These are phyloP conservation scores for Amanita muscaria DNA, from an alignment of 768 basidiomycete species.

Conservation along the genomic window DNA sequence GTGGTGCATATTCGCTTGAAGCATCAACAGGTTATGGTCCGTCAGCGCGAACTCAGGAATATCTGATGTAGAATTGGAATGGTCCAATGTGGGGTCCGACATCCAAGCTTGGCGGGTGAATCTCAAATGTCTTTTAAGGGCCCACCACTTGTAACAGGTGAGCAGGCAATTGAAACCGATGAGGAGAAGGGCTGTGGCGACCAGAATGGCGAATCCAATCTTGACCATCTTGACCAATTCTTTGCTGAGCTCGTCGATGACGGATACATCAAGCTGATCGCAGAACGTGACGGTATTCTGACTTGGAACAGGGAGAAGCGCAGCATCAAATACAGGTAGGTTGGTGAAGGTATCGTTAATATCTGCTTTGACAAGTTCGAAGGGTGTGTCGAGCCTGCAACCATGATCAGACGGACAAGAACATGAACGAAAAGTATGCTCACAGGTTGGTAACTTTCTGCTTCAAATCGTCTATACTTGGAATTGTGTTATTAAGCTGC, in stretches of 20 bases:
- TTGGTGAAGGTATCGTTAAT: conserved; percentile 80
- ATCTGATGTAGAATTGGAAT: conserved; percentile 23
- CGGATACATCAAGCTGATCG: conserved; percentile 64
- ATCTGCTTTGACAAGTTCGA: conserved; percentile 79
- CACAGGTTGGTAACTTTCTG: conserved; percentile 58
- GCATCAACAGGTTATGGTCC: conserved; percentile 73
- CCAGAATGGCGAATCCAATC: conserved; percentile 69
- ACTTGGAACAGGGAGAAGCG: conserved; percentile 68
- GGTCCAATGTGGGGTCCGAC: conserved; percentile 57
- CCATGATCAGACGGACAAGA: conserved; percentile 4
- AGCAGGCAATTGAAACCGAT: conserved; percentile 65
- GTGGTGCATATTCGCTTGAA: conserved; percentile 59
- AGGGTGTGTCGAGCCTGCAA: conserved; percentile 71
- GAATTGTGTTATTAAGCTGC: conserved; percentile 74
- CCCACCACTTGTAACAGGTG: conserved; percentile 87
- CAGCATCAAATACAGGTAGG: conserved; percentile 57
- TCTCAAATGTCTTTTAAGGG: conserved; percentile 54
- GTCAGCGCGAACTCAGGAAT: conserved; percentile 51
- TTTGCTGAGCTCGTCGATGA: conserved; percentile 77
- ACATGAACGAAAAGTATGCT: conserved; percentile 19
- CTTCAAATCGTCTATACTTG: conserved; percentile 70
- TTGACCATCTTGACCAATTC: conserved; percentile 75
- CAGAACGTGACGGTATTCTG: conserved; percentile 70
- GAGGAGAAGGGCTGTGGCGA: conserved; percentile 63
- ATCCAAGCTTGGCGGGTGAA: conserved; percentile 71